Evolutionary conservation across 2,329 filamentous ascomycete genomes (phyloP).

Genomic region (Talaromyces sp.): DNA sequence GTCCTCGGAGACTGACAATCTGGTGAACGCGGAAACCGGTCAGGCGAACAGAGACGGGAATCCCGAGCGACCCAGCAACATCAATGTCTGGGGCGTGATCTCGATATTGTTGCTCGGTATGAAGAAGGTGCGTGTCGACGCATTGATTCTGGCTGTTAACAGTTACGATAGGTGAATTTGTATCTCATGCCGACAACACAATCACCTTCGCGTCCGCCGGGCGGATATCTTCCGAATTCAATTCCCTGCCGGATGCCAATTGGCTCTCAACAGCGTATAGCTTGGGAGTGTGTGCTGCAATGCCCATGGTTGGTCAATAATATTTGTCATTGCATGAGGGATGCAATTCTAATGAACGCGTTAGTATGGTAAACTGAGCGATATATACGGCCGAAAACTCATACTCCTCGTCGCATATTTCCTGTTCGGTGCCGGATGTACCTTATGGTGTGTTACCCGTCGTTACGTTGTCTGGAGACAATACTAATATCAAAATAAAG

Average conservation of each 20-base stretch:
- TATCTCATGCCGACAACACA: conserved; percentile 59
- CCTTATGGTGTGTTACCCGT: conserved; percentile 26
- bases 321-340: not conserved
- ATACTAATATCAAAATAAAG: conserved; percentile 14
- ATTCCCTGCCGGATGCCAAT: conserved; percentile 51
- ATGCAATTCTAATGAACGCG: not conserved
- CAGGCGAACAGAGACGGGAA: not conserved
- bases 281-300: conserved; percentile 47
- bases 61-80: not conserved
- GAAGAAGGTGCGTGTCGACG: not conserved
- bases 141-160: not conserved
- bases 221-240: conserved; percentile 57
- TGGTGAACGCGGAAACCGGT: not conserved
- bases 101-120: conserved; percentile 25
- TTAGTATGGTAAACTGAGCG: conserved; percentile 52
- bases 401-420: conserved; percentile 47
- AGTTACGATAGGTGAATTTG: conserved; percentile 51
- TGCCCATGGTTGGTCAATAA: conserved; percentile 43
- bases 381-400: conserved; percentile 52
- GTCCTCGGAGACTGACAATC: not conserved
- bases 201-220: conserved; percentile 63
- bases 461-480: not conserved
- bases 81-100: conserved; percentile 20
- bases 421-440: conserved; percentile 46
- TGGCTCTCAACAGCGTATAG: conserved; percentile 54